Percentiles rank a stretch among this genome's conserved stretches.
These are phyloP conservation scores for Thalassiosira livingstoniorum DNA, from an alignment of 352 stramenopile species.

Conservation along the genomic window DNA sequence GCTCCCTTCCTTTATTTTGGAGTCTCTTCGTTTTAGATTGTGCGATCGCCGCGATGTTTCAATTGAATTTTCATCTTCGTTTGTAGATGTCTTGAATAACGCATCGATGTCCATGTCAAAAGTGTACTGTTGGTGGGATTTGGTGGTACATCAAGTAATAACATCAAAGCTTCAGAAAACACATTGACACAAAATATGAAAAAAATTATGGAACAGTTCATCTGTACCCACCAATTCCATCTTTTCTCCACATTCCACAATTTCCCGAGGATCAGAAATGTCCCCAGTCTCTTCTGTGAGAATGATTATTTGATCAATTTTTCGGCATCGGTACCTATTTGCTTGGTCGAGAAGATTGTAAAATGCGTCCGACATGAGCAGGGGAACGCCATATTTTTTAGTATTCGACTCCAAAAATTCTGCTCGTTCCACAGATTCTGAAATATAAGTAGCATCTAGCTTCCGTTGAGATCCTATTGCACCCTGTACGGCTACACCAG, in stretches of 20 bases:
- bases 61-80: conserved; percentile 30
- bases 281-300: conserved; percentile 59
- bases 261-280: conserved; percentile 43
- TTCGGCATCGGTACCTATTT: conserved; percentile 73
- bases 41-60: too few species aligned
- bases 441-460: conserved; percentile 98
- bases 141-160: too few species aligned
- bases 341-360: conserved; percentile 69
- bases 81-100: conserved; percentile 21
- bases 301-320: conserved; percentile 80
- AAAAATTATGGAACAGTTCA: too few species aligned
- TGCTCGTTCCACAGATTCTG: conserved; percentile 92
- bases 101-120: conserved; percentile 83
- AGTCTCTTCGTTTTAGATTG: too few species aligned
- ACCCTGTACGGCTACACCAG: conserved; percentile 95
- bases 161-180: too few species aligned
- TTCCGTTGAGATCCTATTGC: conserved; percentile 95
- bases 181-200: too few species aligned
- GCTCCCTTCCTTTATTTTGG: too few species aligned
- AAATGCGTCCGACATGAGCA: conserved; percentile 95
- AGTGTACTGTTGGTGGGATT: conserved; percentile 73
- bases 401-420: conserved; percentile 94
- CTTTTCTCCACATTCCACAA: conserved; percentile 51
- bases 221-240: conserved; percentile 58
- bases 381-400: conserved; percentile 94